These are phyloP conservation scores for Penicillium herquei DNA, from an alignment of 495 filamentous ascomycete species.

Conservation along the genomic window DNA sequence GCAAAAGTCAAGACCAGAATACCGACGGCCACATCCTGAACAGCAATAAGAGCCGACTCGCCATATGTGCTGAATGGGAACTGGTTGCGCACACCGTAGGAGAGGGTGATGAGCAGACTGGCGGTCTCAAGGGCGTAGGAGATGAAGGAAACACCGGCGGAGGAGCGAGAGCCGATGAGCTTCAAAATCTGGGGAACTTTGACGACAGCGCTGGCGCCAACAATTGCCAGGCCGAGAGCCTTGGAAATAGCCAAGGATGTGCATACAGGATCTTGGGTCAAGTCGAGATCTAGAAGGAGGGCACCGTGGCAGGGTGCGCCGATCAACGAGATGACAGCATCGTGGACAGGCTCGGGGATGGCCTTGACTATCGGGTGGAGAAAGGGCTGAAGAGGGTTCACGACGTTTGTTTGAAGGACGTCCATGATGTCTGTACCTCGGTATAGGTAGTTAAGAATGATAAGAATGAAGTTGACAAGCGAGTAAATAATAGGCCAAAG, in stretches of 20 bases:
- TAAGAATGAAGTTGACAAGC: background rate
- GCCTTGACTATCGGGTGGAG: conserved; percentile 76
- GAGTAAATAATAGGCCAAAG: background rate
- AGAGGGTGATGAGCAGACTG: conserved; percentile 78
- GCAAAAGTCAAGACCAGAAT: conserved; percentile 79
- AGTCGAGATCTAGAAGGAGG: conserved; percentile 77
- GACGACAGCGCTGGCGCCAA: conserved; percentile 81
- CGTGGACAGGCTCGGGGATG: conserved; percentile 73
- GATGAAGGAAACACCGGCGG: conserved; percentile 81
- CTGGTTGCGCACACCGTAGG: conserved; percentile 83
- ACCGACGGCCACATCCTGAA: conserved; percentile 87
- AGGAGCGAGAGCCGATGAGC: conserved; percentile 73
- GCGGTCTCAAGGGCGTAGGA: conserved; percentile 88
- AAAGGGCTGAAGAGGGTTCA: conserved; percentile 60
- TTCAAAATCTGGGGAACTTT: conserved; percentile 97
- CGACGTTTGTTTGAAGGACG: conserved; percentile 46
- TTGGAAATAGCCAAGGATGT: conserved; percentile 87
- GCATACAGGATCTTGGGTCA: conserved; percentile 66
- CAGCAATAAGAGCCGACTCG: conserved; percentile 85
- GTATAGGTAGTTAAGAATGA: background rate
- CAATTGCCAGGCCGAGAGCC: conserved; percentile 87
- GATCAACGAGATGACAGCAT: conserved; percentile 74
- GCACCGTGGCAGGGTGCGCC: conserved; percentile 79
- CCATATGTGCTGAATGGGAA: conserved; percentile 97
- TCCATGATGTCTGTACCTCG: conserved; percentile 30